Conservation (phyloP, 75 land plant genomes). For the Pinus taeda region DNA sequence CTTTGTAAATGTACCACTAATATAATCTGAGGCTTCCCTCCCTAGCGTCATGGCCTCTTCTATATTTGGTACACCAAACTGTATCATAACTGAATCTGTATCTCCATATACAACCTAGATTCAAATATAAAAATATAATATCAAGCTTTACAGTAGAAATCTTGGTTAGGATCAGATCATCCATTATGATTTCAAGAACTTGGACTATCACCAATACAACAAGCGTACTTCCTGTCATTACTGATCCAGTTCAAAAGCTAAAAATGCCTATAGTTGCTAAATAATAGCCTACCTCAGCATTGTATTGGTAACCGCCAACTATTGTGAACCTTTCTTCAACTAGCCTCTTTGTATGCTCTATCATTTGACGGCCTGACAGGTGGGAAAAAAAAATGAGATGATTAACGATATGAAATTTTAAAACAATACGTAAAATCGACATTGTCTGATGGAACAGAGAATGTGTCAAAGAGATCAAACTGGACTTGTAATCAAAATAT, state of each 20-base stretch:
- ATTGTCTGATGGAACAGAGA: neutral
- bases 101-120: constrained; percentile 96
- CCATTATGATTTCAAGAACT: neutral
- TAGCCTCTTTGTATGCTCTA: constrained; percentile 95
- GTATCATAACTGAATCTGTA: constrained; percentile 99
- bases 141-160: neutral
- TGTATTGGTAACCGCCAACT: constrained; percentile 63
- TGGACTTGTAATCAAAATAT: neutral
- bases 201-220: neutral
- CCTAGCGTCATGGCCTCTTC: constrained; percentile 90
- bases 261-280: neutral
- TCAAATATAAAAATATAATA: neutral
- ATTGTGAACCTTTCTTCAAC: constrained; percentile 89
- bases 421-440: neutral
- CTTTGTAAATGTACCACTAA: constrained; percentile 91
- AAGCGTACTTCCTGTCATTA: neutral
- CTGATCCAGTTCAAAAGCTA: neutral
- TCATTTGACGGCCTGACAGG: constrained; percentile 91
- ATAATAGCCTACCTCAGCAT: constrained; percentile 68
- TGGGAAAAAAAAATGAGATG: neutral
- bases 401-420: neutral
- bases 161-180: neutral
- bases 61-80: constrained; percentile 86
- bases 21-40: constrained; percentile 91
- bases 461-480: neutral